Percentiles rank a stretch among this genome's conserved stretches.
These are phyloP conservation scores for Auxenochlorella protothecoides DNA, from an alignment of 139 green algal genomes.

Conservation along the genomic window DNA sequence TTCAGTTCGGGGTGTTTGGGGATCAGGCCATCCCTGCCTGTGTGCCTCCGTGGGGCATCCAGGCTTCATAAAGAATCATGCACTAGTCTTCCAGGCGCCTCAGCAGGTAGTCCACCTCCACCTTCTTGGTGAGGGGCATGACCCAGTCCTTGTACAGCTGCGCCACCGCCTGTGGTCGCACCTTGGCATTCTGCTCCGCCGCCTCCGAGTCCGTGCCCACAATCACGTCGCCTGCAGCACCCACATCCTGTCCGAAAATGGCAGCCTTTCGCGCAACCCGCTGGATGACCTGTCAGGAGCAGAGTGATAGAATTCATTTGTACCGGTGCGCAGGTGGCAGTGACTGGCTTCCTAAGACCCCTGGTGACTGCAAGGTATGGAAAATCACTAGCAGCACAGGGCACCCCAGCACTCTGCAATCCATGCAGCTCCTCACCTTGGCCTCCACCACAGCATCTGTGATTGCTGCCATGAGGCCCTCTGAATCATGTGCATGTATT, in stretches of 20 bases:
- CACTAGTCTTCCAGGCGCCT: constrained; percentile 41
- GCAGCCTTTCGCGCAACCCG: no score
- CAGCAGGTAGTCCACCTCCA: constrained; percentile 85
- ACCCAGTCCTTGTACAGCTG: constrained; percentile 82
- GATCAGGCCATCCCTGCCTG: no score
- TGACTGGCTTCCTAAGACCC: no score
- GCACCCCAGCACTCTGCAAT: no score
- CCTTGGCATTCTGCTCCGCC: constrained; percentile 30
- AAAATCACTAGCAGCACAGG: no score
- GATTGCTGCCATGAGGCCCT: constrained; percentile 81
- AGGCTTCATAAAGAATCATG: not conserved
- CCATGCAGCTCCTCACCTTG: constrained; percentile 20
- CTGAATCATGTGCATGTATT: constrained; percentile 54
- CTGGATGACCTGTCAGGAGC: no score
- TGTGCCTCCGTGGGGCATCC: no score
- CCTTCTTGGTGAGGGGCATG: constrained; percentile 97
- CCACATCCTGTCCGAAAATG: not conserved
- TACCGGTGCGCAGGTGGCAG: no score
- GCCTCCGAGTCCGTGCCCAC: not conserved
- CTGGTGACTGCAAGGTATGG: no score
- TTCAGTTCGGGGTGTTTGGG: no score
- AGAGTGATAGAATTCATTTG: no score
- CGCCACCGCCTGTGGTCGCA: constrained; percentile 65
- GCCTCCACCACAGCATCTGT: constrained; percentile 76
- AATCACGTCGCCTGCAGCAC: no score